Base-by-base conservation (phyloP, 1,284 basidiomycete genomes). In the Trametes versicolor region DNA sequence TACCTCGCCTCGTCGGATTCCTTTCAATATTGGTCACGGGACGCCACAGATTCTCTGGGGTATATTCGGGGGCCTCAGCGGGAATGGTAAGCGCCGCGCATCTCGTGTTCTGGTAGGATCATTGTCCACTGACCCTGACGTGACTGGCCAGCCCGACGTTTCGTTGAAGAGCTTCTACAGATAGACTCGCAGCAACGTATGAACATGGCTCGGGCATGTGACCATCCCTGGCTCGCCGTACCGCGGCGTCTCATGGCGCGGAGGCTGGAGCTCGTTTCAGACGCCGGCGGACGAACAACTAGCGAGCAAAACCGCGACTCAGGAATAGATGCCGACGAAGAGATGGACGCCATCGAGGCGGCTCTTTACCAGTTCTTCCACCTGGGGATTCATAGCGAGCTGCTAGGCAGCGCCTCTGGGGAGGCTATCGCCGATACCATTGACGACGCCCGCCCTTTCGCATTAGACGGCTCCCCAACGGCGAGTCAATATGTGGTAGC, bases 181-280 rank as follows among this genome's bases (percentile, higher is more conserved):
- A 17, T 8, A 10, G 80, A 88, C 62, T 90, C 91, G 0, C 60
- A 66, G 0, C 66, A 74, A n/a, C 85, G 92, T 32, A 85, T 93
- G 82, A 83, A 85, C 4, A 82, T 91, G 62, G 73, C 77, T 1
- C 79, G 83, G 4, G 90, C 91, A 0, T 81, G 89, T 3, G 39
- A 77, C 0, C 91, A 95, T 70, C 82, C 84, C 0, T 94, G 93
- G 93, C 81, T 97, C 15, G 17, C 39, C 6, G 39, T 41, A 4
- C 12, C 39, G 4, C 39, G 39, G 17, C 12, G 39, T 17, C 39
- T 41, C 8, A 41, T 41, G 39, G 13, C 34, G 34, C 34, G n/a
- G n/a, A n/a, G 7, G 34, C 34, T 36, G 34, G 34, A 36, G 34
- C 34, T 13, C 34, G 7, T 6, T 6, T 13, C 13, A 13, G 34